Conservation (phyloP, 2,329 filamentous ascomycete species). For the Aureobasidium mangrovei region DNA sequence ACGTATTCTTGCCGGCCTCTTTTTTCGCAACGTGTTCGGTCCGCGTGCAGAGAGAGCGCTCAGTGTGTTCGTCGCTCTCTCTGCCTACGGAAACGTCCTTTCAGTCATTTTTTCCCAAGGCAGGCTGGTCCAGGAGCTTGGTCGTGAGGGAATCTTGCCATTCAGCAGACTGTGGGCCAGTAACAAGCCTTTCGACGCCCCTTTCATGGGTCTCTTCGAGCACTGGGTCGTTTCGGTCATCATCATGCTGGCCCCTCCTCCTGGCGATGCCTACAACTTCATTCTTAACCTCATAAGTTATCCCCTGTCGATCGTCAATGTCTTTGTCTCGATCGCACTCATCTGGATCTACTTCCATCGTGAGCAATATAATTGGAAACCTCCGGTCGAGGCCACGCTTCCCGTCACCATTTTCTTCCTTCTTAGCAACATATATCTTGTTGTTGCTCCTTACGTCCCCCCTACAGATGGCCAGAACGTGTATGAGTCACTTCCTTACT, state of each 20-base stretch:
- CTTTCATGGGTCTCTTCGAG: conserved; percentile 52
- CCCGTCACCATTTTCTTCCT: conserved; percentile 46
- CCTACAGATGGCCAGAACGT: conserved; percentile 27
- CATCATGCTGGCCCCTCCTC: conserved; percentile 58
- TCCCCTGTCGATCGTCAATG: conserved; percentile 40
- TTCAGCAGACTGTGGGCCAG: conserved; percentile 55
- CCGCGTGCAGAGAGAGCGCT: conserved; percentile 47
- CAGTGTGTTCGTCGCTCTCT: conserved; percentile 58
- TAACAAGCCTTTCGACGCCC: conserved; percentile 56
- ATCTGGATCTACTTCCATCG: conserved; percentile 38
- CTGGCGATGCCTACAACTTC: conserved; percentile 59
- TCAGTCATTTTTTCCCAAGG: conserved; percentile 62
- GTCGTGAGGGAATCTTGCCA: conserved; percentile 47
- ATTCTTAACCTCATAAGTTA: conserved; percentile 50
- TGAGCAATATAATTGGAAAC: conserved; percentile 39
- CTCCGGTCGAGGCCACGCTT: conserved; percentile 41
- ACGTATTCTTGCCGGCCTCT: conserved; percentile 47
- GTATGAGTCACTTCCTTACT: conserved; percentile 46
- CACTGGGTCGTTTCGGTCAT: conserved; percentile 57
- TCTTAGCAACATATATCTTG: conserved; percentile 45
- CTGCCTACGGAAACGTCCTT: conserved; percentile 43
- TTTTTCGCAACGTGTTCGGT: conserved; percentile 50
- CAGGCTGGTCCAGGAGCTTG: conserved; percentile 56
- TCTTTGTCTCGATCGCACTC: conserved; percentile 40
- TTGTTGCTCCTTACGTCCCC: conserved; percentile 41